These are phyloP conservation scores for Pezicula radicicola DNA, from an alignment of 2,329 filamentous ascomycete species.

Conservation along the genomic window DNA sequence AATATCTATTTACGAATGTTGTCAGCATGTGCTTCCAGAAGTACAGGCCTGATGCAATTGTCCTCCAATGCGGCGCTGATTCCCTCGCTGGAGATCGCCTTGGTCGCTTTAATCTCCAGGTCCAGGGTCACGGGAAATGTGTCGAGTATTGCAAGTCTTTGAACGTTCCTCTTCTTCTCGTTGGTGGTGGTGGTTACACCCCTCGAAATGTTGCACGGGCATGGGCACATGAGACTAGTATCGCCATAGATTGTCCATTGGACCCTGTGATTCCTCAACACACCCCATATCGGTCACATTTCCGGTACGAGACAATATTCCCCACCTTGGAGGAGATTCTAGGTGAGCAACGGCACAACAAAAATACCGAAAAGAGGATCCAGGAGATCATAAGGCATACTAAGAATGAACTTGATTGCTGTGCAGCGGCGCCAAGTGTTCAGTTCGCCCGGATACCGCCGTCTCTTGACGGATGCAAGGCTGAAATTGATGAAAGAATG, in stretches of 20 bases:
- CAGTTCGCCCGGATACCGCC: slow-evolving; percentile 80
- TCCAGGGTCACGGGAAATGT: slow-evolving; percentile 89
- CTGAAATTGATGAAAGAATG: slow-evolving; percentile 65
- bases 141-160: slow-evolving; percentile 84
- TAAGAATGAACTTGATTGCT: slow-evolving; percentile 81
- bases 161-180: slow-evolving; percentile 78
- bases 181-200: slow-evolving; percentile 95
- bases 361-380: slow-evolving; percentile 74
- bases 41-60: slow-evolving; percentile 88
- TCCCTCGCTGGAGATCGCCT: slow-evolving; percentile 90
- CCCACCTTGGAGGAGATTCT: slow-evolving; percentile 75
- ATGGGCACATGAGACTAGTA: slow-evolving; percentile 95
- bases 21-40: slow-evolving; percentile 75
- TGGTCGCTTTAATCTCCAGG: slow-evolving; percentile 94
- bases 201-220: slow-evolving; percentile 93
- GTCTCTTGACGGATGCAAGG: slow-evolving; percentile 65
- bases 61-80: slow-evolving; percentile 93
- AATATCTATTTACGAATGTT: slow-evolving; percentile 77
- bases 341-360: slow-evolving; percentile 66
- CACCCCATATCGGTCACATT: slow-evolving; percentile 84
- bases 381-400: slow-evolving; percentile 74
- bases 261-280: slow-evolving; percentile 71
- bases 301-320: slow-evolving; percentile 82
- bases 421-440: slow-evolving; percentile 81
- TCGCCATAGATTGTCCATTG: slow-evolving; percentile 77